Base-by-base conservation (phyloP, 768 basidiomycete genomes). In the Saitozyma podzolica region DNA sequence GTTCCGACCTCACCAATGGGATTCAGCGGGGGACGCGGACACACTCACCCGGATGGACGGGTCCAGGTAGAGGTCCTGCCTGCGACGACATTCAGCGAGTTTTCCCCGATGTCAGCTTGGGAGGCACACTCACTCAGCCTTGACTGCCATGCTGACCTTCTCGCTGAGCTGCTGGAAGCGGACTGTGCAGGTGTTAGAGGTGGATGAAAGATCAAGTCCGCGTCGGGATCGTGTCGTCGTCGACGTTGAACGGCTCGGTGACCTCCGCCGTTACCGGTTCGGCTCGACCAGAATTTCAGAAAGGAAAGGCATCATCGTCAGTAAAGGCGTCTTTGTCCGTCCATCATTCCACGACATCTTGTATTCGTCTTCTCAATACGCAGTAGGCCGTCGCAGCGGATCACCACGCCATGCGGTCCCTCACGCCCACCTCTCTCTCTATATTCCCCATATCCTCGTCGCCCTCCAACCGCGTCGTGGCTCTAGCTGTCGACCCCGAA, bases 41-140 rank as follows among this genome's bases (percentile, higher is more conserved):
- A 57, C 43, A 29, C 29, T 29, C 29, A 79, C 92, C 70, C 93
- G 87, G 79, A 97, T 97, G 81, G 93, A 91, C 49, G 93, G 94
- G 82, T 97, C 93, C 53, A 97, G 87, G 80, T 92, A 88, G 39
- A 88, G 77, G 19, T 86, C 84, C 39, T 78, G 75, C 57, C 79
- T 80, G 54, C 29, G 29, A 29, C 29, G 29, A 29, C 29, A 5
- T 13, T 20, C 47, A 61, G 62, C 56, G 48, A 47, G 49, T 39
- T 6, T 6, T 6, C 45, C n/a, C 45, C 45, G 45, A 47, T 52
- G n/a, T 29, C 20, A 52, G 17, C 41, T 2, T 10, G 60, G 40
- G 10, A 16, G 56, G 45, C 40, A 45, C 49, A 48, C 72, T 67
- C 54, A 71, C 72, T 62, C 69, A 57, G 68, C 67, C 56, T 70